These are phyloP conservation scores for Epichloe gansuensis DNA, from an alignment of 2,329 filamentous ascomycete genomes.

Conservation along the genomic window DNA sequence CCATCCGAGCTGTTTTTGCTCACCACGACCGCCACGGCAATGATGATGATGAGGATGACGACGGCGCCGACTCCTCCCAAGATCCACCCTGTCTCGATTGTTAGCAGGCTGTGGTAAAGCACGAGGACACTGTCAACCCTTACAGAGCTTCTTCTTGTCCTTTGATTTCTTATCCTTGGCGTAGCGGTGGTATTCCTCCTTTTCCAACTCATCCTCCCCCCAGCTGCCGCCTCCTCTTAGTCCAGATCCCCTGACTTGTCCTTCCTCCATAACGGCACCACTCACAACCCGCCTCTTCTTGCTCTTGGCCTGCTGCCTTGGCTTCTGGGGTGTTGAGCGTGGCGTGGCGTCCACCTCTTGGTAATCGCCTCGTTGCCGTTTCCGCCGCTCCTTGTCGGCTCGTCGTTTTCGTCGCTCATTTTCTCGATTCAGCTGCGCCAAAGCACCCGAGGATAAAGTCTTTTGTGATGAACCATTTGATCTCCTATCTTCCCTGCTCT, in stretches of 20 bases:
- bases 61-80: constrained; percentile 39
- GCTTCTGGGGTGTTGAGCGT: constrained; percentile 7
- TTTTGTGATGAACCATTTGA: constrained; percentile 11
- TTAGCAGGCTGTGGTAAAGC: constrained; percentile 7
- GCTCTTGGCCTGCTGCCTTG: constrained; percentile 23
- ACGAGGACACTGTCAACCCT: constrained; percentile 16
- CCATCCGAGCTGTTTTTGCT: constrained; percentile 41
- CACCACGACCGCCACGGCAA: constrained; percentile 52
- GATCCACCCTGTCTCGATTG: constrained; percentile 32
- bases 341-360: background rate
- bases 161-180: constrained; percentile 33
- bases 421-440: constrained; percentile 52
- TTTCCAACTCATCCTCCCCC: constrained; percentile 31
- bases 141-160: constrained; percentile 49
- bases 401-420: constrained; percentile 40
- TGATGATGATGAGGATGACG: constrained; percentile 53
- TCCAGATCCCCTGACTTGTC: constrained; percentile 26
- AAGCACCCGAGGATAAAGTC: constrained; percentile 36
- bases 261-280: constrained; percentile 57
- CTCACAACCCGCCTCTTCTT: constrained; percentile 54
- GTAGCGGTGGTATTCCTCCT: constrained; percentile 34
- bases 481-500: constrained; percentile 15
- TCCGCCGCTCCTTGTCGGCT: constrained; percentile 20
- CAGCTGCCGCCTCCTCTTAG: constrained; percentile 31
- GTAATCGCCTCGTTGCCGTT: constrained; percentile 7